Evolutionary conservation across 129 eudicot species (phyloP), one percentile per base, ranked within the genome.

Genomic region (Chrysanthemum lavandulifolium): DNA sequence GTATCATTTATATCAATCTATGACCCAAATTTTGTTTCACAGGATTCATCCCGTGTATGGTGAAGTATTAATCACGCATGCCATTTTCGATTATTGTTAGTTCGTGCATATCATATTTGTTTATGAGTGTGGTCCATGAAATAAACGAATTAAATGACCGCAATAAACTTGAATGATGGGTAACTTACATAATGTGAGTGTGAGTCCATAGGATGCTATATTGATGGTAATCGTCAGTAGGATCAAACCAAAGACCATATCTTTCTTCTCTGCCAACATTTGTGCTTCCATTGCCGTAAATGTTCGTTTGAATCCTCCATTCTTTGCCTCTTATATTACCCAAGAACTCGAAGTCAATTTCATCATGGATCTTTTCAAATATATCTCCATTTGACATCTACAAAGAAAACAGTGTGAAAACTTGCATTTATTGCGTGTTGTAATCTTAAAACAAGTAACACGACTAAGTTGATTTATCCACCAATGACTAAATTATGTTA

Each of bases 271-370:
- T 84, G 18, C 98, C 98, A 72, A 86, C 72, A 50, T 67, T 86
- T 61, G 98, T 93, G 87, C 98, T 93, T 71, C 97, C 98, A 77
- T 93, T 93, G 25, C 98, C 98, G 81, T 93, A 93, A 77, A 93
- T 78, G 68, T 93, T 93, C 11, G 98, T 93, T 56, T 93, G 98
- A 67, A 93, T 79, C 65, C 98, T 87, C 98, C 98, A 93, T 27
- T 93, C 84, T 84, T 89, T 93, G 43, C 97, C 98, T 65, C 98
- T 84, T 10, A 93, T 93, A 64, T 93, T 93, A 2, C 98, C 98
- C 86, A 93, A 80, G 75, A 93, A 93, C 82, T 93, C 98, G 68
- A 93, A 89, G 71, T 93, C 98, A 1, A 93, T 65, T 79, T 93
- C 98, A 61, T 93, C 98, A 74, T 93, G 97, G 78, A 80, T 90